phyloP scores from a whole-genome alignment of 257 asterid genomes.

The Avicennia marina region DNA sequence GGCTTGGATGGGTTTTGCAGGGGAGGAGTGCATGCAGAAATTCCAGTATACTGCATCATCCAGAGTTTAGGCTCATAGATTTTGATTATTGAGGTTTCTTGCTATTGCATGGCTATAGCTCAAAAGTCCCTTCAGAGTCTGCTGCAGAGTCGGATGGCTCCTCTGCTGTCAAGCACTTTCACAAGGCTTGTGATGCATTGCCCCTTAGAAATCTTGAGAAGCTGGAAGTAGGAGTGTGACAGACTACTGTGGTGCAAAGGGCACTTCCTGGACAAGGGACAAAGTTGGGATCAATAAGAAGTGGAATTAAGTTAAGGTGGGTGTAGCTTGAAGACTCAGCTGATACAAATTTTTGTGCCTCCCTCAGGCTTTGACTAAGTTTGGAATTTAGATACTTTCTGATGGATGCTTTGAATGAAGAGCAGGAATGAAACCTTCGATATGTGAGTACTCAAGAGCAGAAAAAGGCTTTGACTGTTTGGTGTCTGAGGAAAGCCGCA shows the following conservation, averaged over 20 bases:
- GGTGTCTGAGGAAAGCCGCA: slow-evolving; percentile 95
- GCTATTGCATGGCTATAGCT: slow-evolving; percentile 76
- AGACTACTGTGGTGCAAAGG: slow-evolving; percentile 86
- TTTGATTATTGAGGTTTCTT: slow-evolving; percentile 83
- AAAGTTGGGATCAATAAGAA: slow-evolving; percentile 87
- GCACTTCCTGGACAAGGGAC: slow-evolving; percentile 95
- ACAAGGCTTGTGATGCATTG: slow-evolving; percentile 78
- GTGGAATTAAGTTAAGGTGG: slow-evolving; percentile 97
- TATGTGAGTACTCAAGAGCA: slow-evolving; percentile 68
- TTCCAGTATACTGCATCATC: slow-evolving; percentile 74
- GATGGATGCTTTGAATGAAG: slow-evolving; percentile 97
- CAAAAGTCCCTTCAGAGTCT: slow-evolving; percentile 87
- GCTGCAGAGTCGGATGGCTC: slow-evolving; percentile 80
- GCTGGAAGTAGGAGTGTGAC: slow-evolving; percentile 83
- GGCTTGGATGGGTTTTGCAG: slow-evolving; percentile 92
- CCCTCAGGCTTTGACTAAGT: slow-evolving; percentile 94
- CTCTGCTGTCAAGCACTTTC: slow-evolving; percentile 70
- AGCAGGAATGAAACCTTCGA: slow-evolving; percentile 90
- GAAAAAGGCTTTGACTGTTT: slow-evolving; percentile 61
- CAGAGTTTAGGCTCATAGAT: slow-evolving; percentile 87
- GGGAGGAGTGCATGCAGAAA: slow-evolving; percentile 92
- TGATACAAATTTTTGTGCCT: slow-evolving; percentile 72
- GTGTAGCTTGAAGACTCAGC: slow-evolving; percentile 87
- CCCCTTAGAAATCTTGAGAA: slow-evolving; percentile 69
- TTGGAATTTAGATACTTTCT: slow-evolving; percentile 81